These are phyloP conservation scores for Podospora anserina DNA, from an alignment of 495 filamentous ascomycete genomes.

Conservation along the genomic window DNA sequence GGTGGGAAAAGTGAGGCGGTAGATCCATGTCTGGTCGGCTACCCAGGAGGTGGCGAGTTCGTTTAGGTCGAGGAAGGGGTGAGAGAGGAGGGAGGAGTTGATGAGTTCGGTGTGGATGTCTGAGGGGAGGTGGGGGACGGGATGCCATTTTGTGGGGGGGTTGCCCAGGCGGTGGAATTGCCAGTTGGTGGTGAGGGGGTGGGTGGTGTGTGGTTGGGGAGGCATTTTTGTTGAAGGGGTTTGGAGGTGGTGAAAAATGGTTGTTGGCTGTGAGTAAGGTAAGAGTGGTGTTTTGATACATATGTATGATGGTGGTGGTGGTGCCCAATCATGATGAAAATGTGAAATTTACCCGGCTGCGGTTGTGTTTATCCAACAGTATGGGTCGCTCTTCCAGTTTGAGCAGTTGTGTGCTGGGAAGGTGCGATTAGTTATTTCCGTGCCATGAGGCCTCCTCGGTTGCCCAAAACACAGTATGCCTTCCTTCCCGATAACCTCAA, in stretches of 20 bases:
- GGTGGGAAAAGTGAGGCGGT: slow-evolving; percentile 38
- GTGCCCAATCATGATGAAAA: background rate
- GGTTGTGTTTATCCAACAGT: background rate
- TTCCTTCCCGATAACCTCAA: too few species aligned
- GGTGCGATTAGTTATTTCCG: too few species aligned
- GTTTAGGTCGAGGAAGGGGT: slow-evolving; percentile 67
- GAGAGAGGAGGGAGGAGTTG: slow-evolving; percentile 42
- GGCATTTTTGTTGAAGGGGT: background rate
- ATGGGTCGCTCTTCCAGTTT: too few species aligned
- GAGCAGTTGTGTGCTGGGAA: too few species aligned
- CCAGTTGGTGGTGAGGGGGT: slow-evolving; percentile 18
- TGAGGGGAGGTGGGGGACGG: slow-evolving; percentile 22
- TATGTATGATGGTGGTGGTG: background rate
- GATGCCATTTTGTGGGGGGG: slow-evolving; percentile 20
- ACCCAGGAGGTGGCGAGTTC: slow-evolving; percentile 67
- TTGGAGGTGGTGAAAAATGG: background rate
- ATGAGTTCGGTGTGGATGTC: slow-evolving; percentile 28
- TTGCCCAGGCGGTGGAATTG: slow-evolving; percentile 19
- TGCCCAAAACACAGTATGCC: too few species aligned
- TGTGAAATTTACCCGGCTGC: background rate
- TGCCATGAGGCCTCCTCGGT: too few species aligned
- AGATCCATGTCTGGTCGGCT: slow-evolving; percentile 64
- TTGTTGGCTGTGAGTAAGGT: background rate
- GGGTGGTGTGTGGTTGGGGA: background rate
- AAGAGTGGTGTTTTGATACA: background rate